Evolutionary conservation across 2,329 filamentous ascomycete species (phyloP).

Genomic region (Cladophialophora immunda): DNA sequence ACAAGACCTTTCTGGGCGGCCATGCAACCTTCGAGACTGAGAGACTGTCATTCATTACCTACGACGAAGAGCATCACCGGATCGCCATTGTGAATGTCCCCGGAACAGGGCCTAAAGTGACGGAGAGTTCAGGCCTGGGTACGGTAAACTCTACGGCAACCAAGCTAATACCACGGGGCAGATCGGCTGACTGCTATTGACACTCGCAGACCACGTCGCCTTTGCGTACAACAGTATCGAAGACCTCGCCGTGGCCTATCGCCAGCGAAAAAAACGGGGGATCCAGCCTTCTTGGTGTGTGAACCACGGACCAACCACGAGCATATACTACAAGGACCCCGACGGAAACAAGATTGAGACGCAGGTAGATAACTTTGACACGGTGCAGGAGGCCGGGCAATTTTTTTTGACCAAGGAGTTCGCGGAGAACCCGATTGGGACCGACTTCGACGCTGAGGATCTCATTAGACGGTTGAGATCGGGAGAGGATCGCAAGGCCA

Average conservation of each 20-base stretch:
- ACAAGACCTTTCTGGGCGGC: neutral
- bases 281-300: conserved; percentile 52
- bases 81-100: conserved; percentile 50
- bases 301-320: conserved; percentile 59
- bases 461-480: neutral
- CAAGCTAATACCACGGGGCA: too few species aligned
- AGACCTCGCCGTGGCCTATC: conserved; percentile 47
- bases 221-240: neutral
- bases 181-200: too few species aligned
- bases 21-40: neutral
- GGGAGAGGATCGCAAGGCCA: neutral
- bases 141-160: too few species aligned
- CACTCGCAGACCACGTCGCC: conserved; percentile 9
- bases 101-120: conserved; percentile 25
- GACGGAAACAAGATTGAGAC: conserved; percentile 60
- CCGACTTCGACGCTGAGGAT: conserved; percentile 23
- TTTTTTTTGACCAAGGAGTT: conserved; percentile 12
- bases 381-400: conserved; percentile 2
- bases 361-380: conserved; percentile 55
- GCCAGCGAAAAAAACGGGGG: conserved; percentile 37
- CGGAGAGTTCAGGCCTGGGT: conserved; percentile 1
- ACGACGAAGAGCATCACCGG: conserved; percentile 47
- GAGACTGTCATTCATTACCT: conserved; percentile 7
- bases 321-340: conserved; percentile 60
- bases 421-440: conserved; percentile 23